These are phyloP conservation scores for Uncinocarpus reesii DNA, from an alignment of 2,329 filamentous ascomycete species.

Conservation along the genomic window DNA sequence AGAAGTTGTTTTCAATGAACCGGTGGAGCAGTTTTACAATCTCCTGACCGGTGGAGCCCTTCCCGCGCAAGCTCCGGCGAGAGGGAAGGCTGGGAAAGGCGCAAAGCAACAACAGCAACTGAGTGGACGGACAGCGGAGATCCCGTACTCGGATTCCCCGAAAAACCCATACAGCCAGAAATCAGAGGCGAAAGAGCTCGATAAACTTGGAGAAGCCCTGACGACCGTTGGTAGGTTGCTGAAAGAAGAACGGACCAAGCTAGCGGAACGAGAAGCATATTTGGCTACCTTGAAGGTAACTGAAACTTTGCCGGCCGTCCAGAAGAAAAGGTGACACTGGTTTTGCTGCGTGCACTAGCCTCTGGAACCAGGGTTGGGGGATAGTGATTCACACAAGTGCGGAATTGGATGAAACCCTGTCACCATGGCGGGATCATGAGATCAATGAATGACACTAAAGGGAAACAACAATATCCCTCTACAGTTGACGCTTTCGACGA, in stretches of 20 bases:
- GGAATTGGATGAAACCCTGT: too few relatives aligned
- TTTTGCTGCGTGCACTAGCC: too few relatives aligned
- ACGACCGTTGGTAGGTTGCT: constrained; percentile 51
- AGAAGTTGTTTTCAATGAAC: constrained; percentile 94
- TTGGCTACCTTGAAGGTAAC: constrained; percentile 43
- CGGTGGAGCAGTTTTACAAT: constrained; percentile 84
- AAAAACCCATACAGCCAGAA: constrained; percentile 64
- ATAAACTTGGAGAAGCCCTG: constrained; percentile 52
- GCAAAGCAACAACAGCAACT: constrained; percentile 32
- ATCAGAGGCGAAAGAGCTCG: constrained; percentile 57
- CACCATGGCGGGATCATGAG: too few relatives aligned
- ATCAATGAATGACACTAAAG: too few relatives aligned
- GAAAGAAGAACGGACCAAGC: constrained; percentile 53
- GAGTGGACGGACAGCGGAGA: constrained; percentile 60
- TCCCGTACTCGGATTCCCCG: constrained; percentile 57
- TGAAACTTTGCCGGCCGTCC: constrained; percentile 31
- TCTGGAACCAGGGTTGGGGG: too few relatives aligned
- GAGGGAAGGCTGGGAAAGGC: constrained; percentile 51
- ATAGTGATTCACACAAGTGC: too few relatives aligned
- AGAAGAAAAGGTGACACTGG: constrained; percentile 33
- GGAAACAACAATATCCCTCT: too few relatives aligned
- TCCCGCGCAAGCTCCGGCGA: constrained; percentile 33
- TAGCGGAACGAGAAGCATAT: constrained; percentile 52
- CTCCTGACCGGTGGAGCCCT: constrained; percentile 62
- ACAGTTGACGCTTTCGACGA: too few relatives aligned